Evolutionary conservation across 2,329 filamentous ascomycete genomes (phyloP).

Genomic region (Verticillium tricorpus): DNA sequence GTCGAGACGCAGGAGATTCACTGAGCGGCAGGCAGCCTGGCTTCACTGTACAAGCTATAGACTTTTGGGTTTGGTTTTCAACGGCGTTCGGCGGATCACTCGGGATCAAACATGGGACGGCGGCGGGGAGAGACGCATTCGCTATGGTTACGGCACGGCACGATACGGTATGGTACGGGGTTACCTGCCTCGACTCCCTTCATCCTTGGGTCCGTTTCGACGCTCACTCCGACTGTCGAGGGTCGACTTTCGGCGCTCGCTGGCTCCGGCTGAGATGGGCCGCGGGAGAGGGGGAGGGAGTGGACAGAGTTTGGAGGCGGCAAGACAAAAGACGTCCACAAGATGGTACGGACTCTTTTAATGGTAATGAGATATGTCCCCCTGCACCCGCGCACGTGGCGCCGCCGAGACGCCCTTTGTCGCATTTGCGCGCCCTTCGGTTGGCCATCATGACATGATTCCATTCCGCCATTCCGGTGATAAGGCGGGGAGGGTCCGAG

Average conservation of each 20-base stretch:
- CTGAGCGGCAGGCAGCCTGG: constrained; percentile 1
- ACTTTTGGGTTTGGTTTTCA: constrained; percentile 2
- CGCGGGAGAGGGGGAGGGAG: no score
- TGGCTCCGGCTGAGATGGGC: no score
- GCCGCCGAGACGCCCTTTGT: not conserved
- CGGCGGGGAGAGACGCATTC: constrained; percentile 5
- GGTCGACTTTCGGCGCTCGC: no score
- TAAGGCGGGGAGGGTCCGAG: not conserved
- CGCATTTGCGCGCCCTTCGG: not conserved
- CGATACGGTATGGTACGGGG: not conserved
- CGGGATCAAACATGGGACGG: not conserved
- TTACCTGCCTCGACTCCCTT: not conserved
- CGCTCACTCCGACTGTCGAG: no score
- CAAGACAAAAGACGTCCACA: not conserved
- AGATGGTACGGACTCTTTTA: not conserved
- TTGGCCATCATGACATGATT: not conserved
- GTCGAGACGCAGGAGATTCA: constrained; percentile 16
- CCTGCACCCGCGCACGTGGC: not conserved
- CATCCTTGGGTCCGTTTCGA: not conserved
- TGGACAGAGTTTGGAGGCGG: not conserved
- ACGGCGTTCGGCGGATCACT: constrained; percentile 2
- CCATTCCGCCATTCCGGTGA: not conserved
- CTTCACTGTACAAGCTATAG: not conserved
- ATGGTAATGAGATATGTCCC: constrained; percentile 5
- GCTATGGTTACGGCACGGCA: constrained; percentile 5